Base-by-base conservation (phyloP, 176 grass and related monocot genomes). In the Oryza australiensis region DNA sequence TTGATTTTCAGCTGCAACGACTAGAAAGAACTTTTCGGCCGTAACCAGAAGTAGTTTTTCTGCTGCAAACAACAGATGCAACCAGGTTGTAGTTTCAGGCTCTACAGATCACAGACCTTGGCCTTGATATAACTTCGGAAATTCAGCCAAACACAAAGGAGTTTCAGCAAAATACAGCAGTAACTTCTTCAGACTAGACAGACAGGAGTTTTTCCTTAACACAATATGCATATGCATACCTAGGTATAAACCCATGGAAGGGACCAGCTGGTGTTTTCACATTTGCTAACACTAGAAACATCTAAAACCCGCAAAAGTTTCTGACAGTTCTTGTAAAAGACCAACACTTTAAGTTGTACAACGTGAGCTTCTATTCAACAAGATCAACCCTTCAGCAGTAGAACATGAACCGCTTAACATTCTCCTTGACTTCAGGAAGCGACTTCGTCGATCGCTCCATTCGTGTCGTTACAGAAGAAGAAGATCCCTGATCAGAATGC, bases 341-440 rank as follows among this genome's bases (percentile, higher is more conserved):
- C 14, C 16, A 38, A 20, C n/a, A 5, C 68, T 74, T 87, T 70
- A 94, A 94, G 72, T 89, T 92, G 64, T 88, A 94, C 75, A 97
- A 94, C 87, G 94, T 97, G 62, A 90, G 81, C 55, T 86, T 53
- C 72, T 91, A 49, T 16, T 49, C 5, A 49, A 18, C 46, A 49
- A 18, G 18, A 23, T 20, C 22, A 60, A 24, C 22, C 22, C 68
- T 74, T 88, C 78, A 97, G 76, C 89, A 94, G 77, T 88, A 97
- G 76, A 97, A 94, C 91, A 97, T 97, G 63, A 92, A 84, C 57
- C 85, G 55, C 76, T 92, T 82, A 12, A 92, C 83, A 64, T 84
- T 90, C 1, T 92, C 88, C 71, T 85, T 97, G 57, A 94, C 70
- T 9, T 63, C 72, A 0, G 90, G 92, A 22, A 97, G 86, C n/a